Conservation (phyloP, 208 protist species). For the Jaenimonas drosophilae region DNA sequence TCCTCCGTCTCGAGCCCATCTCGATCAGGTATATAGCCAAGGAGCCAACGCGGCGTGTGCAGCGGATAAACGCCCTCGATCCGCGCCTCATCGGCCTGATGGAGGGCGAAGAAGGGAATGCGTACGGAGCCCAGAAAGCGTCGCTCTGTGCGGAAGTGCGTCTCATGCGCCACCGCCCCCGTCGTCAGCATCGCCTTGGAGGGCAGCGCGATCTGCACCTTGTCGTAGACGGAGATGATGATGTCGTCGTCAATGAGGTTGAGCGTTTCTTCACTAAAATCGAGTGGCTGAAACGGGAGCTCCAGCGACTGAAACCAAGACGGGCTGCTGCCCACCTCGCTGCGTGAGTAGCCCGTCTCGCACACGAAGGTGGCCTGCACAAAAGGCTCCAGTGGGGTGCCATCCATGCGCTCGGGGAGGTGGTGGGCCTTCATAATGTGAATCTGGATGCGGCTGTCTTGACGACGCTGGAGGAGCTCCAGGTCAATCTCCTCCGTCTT, state of each 20-base stretch:
- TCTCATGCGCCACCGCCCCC: slow-evolving; percentile 58
- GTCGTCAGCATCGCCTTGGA: slow-evolving; percentile 14
- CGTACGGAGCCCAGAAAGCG: slow-evolving; percentile 63
- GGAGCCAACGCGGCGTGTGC: slow-evolving; percentile 53
- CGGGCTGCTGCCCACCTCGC: slow-evolving; percentile 51
- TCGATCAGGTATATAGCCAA: slow-evolving; percentile 54
- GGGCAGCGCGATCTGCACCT: slow-evolving; percentile 60
- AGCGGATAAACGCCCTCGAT: slow-evolving; percentile 72
- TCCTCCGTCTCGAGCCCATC: too few species aligned
- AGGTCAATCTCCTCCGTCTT: slow-evolving; percentile 64
- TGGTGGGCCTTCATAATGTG: slow-evolving; percentile 80
- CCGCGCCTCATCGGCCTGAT: slow-evolving; percentile 42
- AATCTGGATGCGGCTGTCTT: slow-evolving; percentile 56
- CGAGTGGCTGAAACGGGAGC: slow-evolving; percentile 67
- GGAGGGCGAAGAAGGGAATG: slow-evolving; percentile 70
- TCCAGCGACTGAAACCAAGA: slow-evolving; percentile 78
- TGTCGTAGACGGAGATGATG: slow-evolving; percentile 71
- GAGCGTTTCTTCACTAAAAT: slow-evolving; percentile 81
- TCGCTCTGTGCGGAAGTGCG: slow-evolving; percentile 78
- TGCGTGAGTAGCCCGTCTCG: slow-evolving; percentile 58
- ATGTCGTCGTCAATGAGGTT: slow-evolving; percentile 78
- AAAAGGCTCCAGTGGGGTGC: slow-evolving; percentile 66
- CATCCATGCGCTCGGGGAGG: slow-evolving; percentile 53
- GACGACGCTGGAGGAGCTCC: slow-evolving; percentile 26
- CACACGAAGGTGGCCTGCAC: slow-evolving; percentile 68